phyloP scores from a whole-genome alignment of 2,329 filamentous ascomycete species.

The Alternaria novae-zelandiae region DNA sequence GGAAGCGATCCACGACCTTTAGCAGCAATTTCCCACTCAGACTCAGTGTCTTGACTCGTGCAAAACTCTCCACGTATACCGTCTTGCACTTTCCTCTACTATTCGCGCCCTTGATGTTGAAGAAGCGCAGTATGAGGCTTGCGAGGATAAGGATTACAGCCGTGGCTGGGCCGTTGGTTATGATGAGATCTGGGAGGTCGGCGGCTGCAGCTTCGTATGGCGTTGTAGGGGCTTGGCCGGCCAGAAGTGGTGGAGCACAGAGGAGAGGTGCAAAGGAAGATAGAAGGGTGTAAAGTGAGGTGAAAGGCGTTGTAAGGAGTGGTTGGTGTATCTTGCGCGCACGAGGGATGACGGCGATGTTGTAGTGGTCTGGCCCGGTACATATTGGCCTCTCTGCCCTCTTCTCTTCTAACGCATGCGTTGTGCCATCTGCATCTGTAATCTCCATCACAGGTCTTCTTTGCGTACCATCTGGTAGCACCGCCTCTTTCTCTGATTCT shows the following conservation, averaged over 20 bases:
- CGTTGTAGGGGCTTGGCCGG: conserved; percentile 8
- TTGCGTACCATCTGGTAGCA: background rate
- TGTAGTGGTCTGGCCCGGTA: conserved; percentile 57
- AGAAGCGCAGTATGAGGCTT: conserved; percentile 62
- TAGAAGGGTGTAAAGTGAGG: conserved; percentile 69
- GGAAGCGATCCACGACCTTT: conserved; percentile 74
- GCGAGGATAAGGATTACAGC: conserved; percentile 76
- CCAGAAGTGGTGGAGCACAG: conserved; percentile 31
- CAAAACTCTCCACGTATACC: conserved; percentile 93
- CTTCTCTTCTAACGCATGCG: background rate
- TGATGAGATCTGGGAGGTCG: conserved; percentile 73
- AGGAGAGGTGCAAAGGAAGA: conserved; percentile 66
- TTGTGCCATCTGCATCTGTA: conserved; percentile 4
- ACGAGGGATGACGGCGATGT: conserved; percentile 72
- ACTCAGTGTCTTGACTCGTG: conserved; percentile 81
- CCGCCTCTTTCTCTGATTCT: background rate
- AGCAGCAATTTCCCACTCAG: conserved; percentile 81
- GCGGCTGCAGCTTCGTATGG: conserved; percentile 21
- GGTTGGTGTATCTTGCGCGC: conserved; percentile 84
- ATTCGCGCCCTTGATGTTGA: conserved; percentile 48
- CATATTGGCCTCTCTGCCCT: conserved; percentile 8
- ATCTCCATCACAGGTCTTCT: background rate
- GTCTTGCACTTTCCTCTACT: conserved; percentile 67
- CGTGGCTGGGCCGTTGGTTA: conserved; percentile 89
- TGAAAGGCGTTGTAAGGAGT: conserved; percentile 73